Evolutionary conservation across 495 filamentous ascomycete genomes (phyloP), one percentile per base, ranked within the genome.

Genomic region (Lasiosphaeria miniovina): DNA sequence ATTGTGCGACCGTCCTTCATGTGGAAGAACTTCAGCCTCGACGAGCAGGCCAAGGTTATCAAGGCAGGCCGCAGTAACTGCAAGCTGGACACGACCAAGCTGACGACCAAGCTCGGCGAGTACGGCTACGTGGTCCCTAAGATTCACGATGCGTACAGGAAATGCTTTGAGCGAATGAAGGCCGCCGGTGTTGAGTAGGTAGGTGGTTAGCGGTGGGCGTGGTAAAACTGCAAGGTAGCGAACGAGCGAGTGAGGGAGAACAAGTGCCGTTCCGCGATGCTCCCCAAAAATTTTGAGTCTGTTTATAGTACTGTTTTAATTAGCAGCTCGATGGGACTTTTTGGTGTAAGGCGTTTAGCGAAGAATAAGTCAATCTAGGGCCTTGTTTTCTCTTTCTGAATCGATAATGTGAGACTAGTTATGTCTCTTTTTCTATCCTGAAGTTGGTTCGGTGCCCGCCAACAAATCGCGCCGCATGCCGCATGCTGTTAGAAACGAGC

Each of bases 41-140:
- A 85, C 56, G 83, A 87, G 70, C 85, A 88, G 68, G 75, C 83
- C 65, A 86, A 85, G 68, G 83, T 86, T 35, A 81, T 87, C 72
- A 86, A 85, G 71, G 85, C 84, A 6, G 84, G 79, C 24, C 80
- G 85, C 38, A 84, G 80, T 64, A 88, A 88, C 71, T 88, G 85
- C 68, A 74, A 82, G 73, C 71, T 87, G 31, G 84, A 87, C 67
- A 82, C 81, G 24, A 80, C 79, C 31, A 88, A 86, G 71, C 72
- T 88, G 51, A 74, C 75, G 31, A 78, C 68, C 52, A 86, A 86
- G 75, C 71, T 87, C 54, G 77, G 74, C 55, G 83, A 87, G 70
- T 88, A 84, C 62, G 72, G 71, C 33, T 84, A 79, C 55, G 74
- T 77, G 54, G 75, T 87, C 38, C 84, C 83, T 6, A 82, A 87